Evolutionary conservation across 768 basidiomycete genomes (phyloP).

Genomic region (Boletus rufocinnamomeus): DNA sequence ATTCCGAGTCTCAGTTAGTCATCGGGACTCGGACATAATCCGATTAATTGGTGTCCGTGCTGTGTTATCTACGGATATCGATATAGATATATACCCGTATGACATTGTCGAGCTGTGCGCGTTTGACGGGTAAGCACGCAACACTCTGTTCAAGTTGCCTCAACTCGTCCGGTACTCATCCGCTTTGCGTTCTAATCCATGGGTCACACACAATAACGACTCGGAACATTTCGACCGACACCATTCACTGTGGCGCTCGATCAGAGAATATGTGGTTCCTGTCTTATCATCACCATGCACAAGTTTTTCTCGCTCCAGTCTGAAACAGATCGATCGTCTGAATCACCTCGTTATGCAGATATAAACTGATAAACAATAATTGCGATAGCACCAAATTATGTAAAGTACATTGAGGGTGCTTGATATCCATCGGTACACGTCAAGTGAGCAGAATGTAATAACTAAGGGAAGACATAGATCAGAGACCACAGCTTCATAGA

Average conservation of each 20-base stretch:
- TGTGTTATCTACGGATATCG: too few relatives aligned
- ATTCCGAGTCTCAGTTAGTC: too few relatives aligned
- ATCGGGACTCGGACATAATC: too few relatives aligned
- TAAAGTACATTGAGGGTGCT: too few relatives aligned
- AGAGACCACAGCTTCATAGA: not conserved
- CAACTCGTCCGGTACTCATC: not conserved
- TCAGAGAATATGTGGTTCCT: not conserved
- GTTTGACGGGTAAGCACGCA: not conserved
- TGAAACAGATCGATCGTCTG: not conserved
- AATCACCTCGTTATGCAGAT: not conserved
- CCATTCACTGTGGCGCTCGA: not conserved
- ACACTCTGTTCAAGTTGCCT: too few relatives aligned
- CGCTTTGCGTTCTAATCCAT: not conserved
- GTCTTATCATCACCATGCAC: not conserved
- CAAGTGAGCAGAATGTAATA: not conserved
- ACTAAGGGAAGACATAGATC: not conserved
- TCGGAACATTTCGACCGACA: not conserved
- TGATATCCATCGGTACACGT: not conserved
- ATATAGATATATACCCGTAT: too few relatives aligned
- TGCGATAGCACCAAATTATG: not conserved
- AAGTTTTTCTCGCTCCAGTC: too few relatives aligned
- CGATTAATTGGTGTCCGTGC: too few relatives aligned
- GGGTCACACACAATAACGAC: not conserved
- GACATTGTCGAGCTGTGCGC: not conserved
- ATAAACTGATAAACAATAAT: slow-evolving; percentile 1